Percentiles rank a stretch among this genome's conserved stretches.
Conservation (phyloP, 208 protist species). For the Sergeia podlipaevii region DNA sequence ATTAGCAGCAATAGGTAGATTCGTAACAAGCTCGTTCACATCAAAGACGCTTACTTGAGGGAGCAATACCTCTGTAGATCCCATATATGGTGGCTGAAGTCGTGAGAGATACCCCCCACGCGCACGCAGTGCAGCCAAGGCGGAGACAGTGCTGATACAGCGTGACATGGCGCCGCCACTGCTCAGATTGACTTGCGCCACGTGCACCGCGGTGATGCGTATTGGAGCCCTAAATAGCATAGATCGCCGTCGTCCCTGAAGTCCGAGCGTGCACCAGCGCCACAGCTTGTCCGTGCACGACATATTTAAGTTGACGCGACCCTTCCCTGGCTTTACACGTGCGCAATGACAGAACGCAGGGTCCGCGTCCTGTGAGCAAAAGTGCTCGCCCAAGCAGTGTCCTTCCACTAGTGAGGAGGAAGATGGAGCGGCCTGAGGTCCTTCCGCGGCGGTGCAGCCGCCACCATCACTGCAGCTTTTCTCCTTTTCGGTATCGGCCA, state of each 20-base stretch:
- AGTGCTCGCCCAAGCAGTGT: conserved; percentile 49
- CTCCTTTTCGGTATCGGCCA: not conserved
- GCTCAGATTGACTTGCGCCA: conserved; percentile 6
- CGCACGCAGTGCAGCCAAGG: too few species aligned
- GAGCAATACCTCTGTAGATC: too few species aligned
- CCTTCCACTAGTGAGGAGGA: conserved; percentile 4
- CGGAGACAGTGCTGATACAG: not conserved
- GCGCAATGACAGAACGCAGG: conserved; percentile 7
- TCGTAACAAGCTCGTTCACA: too few species aligned
- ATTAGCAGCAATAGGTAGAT: too few species aligned
- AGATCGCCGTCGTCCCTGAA: conserved; percentile 54
- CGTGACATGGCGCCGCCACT: not conserved
- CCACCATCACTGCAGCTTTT: conserved; percentile 10
- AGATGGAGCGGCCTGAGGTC: not conserved
- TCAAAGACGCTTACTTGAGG: too few species aligned
- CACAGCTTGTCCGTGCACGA: conserved; percentile 90
- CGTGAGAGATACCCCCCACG: too few species aligned
- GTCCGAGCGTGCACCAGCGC: conserved; percentile 63
- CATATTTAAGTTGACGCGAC: conserved; percentile 75
- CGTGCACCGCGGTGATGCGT: conserved; percentile 27
- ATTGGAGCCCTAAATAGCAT: conserved; percentile 40
- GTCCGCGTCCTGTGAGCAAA: conserved; percentile 29
- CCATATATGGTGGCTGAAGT: too few species aligned
- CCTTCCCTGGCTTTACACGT: conserved; percentile 87
- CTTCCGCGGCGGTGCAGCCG: not conserved